phyloP scores from a whole-genome alignment of 495 filamentous ascomycete genomes.

The Gamarada debralockiae region DNA sequence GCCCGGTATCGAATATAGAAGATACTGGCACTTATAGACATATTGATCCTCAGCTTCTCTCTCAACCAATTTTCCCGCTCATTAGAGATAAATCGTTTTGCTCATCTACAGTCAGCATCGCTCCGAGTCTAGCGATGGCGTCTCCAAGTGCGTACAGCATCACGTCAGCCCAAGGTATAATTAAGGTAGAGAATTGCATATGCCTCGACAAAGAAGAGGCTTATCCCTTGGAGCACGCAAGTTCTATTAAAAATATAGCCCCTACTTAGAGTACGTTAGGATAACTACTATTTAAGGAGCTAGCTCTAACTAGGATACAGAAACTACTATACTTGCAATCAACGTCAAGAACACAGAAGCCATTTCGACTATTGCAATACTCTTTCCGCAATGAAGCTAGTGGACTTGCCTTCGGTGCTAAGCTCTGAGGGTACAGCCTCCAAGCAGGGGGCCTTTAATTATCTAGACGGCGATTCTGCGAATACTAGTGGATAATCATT shows the following conservation, averaged over 20 bases:
- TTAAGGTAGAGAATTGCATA: neutral
- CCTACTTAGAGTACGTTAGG: neutral
- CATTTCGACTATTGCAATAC: neutral
- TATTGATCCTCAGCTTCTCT: neutral
- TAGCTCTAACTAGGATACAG: constrained; percentile 1
- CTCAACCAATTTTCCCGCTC: neutral
- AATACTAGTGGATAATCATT: neutral
- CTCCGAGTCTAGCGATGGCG: neutral
- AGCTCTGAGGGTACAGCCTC: neutral
- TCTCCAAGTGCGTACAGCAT: neutral
- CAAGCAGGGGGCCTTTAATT: neutral
- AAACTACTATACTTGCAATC: neutral
- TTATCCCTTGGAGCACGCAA: neutral
- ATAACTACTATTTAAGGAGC: neutral
- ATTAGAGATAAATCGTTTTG: neutral
- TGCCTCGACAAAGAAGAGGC: neutral
- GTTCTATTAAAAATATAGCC: neutral
- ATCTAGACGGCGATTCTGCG: neutral
- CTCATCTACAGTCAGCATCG: neutral
- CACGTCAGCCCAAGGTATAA: neutral
- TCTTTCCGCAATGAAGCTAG: neutral
- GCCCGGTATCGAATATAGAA: neutral
- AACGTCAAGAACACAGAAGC: neutral
- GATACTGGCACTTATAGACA: neutral
- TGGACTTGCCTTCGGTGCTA: neutral